Evolutionary conservation across 1,139 yeast genomes (phyloP).

Genomic region (Sugiyamaella novakii): DNA sequence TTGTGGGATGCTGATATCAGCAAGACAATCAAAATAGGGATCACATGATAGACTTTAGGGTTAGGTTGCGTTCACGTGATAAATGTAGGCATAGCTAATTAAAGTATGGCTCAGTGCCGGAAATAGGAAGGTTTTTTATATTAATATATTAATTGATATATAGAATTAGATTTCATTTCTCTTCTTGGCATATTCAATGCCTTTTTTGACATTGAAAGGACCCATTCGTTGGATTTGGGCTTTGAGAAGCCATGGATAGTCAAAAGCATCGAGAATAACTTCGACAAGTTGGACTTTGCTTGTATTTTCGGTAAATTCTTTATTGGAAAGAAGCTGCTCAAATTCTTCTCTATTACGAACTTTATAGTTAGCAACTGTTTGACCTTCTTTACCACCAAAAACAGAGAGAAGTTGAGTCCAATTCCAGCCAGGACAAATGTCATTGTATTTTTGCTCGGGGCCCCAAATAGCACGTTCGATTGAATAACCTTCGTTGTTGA

Average conservation of each 20-base stretch:
- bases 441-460: slow-evolving; percentile 73
- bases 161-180: slow-evolving; percentile 26
- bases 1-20: no score
- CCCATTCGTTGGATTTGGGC: slow-evolving; percentile 37
- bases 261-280: slow-evolving; percentile 57
- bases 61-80: slow-evolving; percentile 7
- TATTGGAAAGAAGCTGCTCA: slow-evolving; percentile 44
- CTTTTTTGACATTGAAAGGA: slow-evolving; percentile 30
- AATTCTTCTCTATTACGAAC: slow-evolving; percentile 44
- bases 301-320: slow-evolving; percentile 37
- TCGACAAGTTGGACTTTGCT: slow-evolving; percentile 57
- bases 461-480: slow-evolving; percentile 85
- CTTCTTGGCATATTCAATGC: slow-evolving; percentile 32
- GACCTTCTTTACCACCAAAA: slow-evolving; percentile 63
- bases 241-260: slow-evolving; percentile 60
- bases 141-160: no score
- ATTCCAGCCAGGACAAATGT: slow-evolving; percentile 75
- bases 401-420: slow-evolving; percentile 67
- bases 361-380: slow-evolving; percentile 42
- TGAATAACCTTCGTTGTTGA: slow-evolving; percentile 85
- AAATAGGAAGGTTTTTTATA: no score
- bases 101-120: no score
- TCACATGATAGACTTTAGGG: slow-evolving; percentile 4
- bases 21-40: no score
- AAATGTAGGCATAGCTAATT: no score